These are phyloP conservation scores for Vaccinium macrocarpon DNA, from an alignment of 148 eudicot genomes.

Conservation along the genomic window DNA sequence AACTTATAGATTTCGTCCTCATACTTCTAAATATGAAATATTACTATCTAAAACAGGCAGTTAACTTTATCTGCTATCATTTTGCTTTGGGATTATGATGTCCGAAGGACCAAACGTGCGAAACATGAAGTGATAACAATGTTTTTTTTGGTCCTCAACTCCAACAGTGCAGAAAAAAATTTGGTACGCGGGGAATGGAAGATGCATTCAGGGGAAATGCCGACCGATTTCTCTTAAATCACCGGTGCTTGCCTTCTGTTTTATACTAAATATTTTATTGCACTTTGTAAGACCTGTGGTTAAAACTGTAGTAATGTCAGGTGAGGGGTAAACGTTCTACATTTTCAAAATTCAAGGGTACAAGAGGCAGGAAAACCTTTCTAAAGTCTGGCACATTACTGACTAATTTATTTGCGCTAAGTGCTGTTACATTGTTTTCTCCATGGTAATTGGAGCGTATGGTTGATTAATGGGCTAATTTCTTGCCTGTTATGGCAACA, in stretches of 20 bases:
- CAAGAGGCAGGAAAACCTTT: background rate
- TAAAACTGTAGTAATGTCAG: background rate
- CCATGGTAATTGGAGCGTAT: background rate
- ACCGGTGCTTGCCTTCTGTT: background rate
- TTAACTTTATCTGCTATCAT: background rate
- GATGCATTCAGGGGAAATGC: background rate
- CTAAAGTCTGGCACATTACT: background rate
- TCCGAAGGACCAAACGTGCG: background rate
- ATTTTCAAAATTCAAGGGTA: background rate
- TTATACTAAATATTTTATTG: background rate
- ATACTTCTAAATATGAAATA: background rate
- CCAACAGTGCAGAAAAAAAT: background rate
- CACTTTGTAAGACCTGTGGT: background rate
- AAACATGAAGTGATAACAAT: background rate
- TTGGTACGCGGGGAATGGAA: background rate
- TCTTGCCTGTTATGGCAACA: background rate
- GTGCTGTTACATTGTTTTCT: background rate
- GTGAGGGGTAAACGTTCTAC: background rate
- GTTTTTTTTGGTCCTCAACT: background rate
- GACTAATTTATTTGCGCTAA: background rate
- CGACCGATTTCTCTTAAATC: background rate
- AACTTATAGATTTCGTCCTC: background rate
- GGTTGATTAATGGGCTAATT: background rate
- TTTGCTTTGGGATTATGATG: background rate
- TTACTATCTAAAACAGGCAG: background rate